phyloP scores from a whole-genome alignment of 2,329 filamentous ascomycete genomes.

The Ophiocordyceps camponoti-leonardi region DNA sequence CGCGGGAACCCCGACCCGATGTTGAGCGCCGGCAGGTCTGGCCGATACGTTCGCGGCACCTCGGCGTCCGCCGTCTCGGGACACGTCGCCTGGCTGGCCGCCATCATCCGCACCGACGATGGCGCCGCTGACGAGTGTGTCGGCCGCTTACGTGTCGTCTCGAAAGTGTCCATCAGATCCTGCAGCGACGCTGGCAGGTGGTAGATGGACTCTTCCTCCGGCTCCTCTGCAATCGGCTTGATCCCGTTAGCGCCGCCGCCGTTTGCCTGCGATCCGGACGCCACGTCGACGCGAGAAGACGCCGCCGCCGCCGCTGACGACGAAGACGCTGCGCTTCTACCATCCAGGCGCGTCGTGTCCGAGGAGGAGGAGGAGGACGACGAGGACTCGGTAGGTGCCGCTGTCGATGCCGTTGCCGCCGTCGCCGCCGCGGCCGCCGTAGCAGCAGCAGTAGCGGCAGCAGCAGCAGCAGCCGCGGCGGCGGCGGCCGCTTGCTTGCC shows the following conservation, averaged over 20 bases:
- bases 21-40: constrained; percentile 57
- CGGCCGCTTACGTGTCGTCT: constrained; percentile 58
- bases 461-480: constrained; percentile 23
- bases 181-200: constrained; percentile 79
- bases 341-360: neutral
- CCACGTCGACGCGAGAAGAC: neutral
- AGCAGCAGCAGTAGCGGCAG: too few species aligned
- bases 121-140: constrained; percentile 43
- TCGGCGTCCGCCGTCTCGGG: constrained; percentile 69
- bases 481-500: constrained; percentile 24
- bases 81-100: constrained; percentile 53
- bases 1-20: constrained; percentile 68
- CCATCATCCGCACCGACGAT: constrained; percentile 56
- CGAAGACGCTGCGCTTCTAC: too few species aligned
- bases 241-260: constrained; percentile 37
- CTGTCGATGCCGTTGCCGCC: constrained; percentile 25
- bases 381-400: constrained; percentile 15
- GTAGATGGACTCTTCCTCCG: constrained; percentile 68
- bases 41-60: constrained; percentile 67
- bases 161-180: constrained; percentile 82
- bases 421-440: too few species aligned
- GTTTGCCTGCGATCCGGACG: constrained; percentile 21
- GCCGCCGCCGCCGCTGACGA: too few species aligned
- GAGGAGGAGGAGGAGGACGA: neutral
- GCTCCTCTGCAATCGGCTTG: constrained; percentile 23